Evolutionary conservation across 352 stramenopile genomes (phyloP).

Genomic region (Phytophthora syringae): DNA sequence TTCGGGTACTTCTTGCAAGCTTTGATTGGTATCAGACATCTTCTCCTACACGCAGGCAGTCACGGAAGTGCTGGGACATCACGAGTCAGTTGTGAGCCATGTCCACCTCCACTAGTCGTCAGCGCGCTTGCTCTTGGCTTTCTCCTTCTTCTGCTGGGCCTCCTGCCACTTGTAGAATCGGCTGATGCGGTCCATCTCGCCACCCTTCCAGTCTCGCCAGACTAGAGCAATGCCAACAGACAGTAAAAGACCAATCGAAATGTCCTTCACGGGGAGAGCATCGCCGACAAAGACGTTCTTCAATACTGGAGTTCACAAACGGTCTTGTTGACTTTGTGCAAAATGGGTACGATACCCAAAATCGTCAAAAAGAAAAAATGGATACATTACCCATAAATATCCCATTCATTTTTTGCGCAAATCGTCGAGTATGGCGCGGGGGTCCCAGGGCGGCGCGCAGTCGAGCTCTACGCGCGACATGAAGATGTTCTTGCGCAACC

Average conservation of each 20-base stretch:
- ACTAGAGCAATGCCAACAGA: slow-evolving; percentile 40
- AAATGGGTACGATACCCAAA: background rate
- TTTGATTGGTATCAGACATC: background rate
- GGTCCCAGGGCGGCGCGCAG: slow-evolving; percentile 35
- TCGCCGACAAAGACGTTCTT: slow-evolving; percentile 12
- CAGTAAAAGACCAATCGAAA: slow-evolving; percentile 64
- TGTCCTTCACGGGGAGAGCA: slow-evolving; percentile 80
- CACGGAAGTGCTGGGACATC: background rate
- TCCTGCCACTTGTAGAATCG: slow-evolving; percentile 82
- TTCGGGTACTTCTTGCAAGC: background rate
- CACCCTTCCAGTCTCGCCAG: slow-evolving; percentile 68
- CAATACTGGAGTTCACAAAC: background rate
- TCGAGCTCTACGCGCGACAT: slow-evolving; percentile 74
- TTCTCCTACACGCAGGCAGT: background rate
- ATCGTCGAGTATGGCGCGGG: slow-evolving; percentile 30
- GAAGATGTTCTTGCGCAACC: slow-evolving; percentile 84
- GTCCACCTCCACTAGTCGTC: slow-evolving; percentile 25
- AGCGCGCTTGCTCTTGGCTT: slow-evolving; percentile 3
- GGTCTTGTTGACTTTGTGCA: slow-evolving; percentile 8
- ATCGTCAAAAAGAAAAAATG: background rate
- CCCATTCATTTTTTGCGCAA: background rate
- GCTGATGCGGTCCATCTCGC: slow-evolving; percentile 71
- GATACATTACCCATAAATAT: background rate
- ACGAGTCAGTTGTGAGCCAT: background rate
- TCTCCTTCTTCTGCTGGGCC: slow-evolving; percentile 40